Evolutionary conservation across 306 rosid species (phyloP).

Genomic region (Prunus armeniaca): DNA sequence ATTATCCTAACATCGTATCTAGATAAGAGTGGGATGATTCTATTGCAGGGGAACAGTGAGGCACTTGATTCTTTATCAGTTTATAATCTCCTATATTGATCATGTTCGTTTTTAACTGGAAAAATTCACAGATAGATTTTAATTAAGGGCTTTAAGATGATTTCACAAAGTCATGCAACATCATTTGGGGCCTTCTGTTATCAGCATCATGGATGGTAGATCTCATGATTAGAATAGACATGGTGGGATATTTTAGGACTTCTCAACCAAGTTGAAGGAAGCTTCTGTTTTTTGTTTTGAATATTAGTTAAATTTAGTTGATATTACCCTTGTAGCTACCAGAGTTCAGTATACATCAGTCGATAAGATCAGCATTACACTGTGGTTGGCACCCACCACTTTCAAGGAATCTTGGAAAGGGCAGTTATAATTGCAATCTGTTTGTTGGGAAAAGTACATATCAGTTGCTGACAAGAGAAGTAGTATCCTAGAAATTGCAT

Average conservation of each 20-base stretch:
- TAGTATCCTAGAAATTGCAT: conserved; percentile 19
- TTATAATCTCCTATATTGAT: neutral
- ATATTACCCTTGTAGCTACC: neutral
- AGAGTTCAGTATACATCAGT: neutral
- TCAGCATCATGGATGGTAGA: neutral
- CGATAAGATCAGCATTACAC: neutral
- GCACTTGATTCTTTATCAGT: neutral
- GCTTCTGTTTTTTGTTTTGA: neutral
- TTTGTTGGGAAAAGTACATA: conserved; percentile 13
- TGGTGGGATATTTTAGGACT: neutral
- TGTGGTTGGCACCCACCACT: neutral
- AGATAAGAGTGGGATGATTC: neutral
- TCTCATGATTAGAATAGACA: neutral
- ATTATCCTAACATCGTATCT: conserved; percentile 1
- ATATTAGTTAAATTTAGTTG: neutral
- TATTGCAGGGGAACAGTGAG: neutral
- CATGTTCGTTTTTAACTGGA: neutral
- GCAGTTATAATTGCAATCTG: neutral
- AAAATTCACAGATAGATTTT: neutral
- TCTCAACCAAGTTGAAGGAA: neutral
- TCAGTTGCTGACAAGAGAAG: conserved; percentile 16
- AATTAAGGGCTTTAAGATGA: neutral
- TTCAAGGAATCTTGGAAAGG: neutral
- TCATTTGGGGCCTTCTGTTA: neutral
- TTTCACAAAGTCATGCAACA: neutral